Evolutionary conservation across 225 moss, liverwort and hornwort genomes (phyloP), one percentile per base, ranked within the genome.

Genomic region (Lunularia cruciata): DNA sequence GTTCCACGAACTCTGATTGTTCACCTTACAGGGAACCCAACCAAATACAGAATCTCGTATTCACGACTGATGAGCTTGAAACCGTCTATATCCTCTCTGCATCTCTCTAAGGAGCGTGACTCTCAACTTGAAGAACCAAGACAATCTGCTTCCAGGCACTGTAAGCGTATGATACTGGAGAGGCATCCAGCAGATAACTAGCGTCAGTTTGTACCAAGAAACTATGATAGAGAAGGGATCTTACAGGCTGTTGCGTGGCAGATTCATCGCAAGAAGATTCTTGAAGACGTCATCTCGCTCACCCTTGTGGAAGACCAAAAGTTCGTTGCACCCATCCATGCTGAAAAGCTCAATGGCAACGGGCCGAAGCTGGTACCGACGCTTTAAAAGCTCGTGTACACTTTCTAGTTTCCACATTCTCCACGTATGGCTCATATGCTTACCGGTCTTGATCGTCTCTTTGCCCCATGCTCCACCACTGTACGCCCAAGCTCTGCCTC

Each of bases 211-310:
- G n/a, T n/a, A n/a, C n/a, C n/a, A n/a, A n/a, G n/a, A n/a, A n/a
- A n/a, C n/a, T n/a, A n/a, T n/a, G n/a, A n/a, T n/a, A n/a, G n/a
- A n/a, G n/a, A n/a, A 45, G 37, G 69, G 30, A 28, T 34, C 85
- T 83, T 92, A 98, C 98, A 91, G 83, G 90, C 98, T 93, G 73
- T 91, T 93, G 32, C 98, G 86, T 18, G 98, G 98, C 65, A 98
- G 85, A 69, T 91, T 91, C 84, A 93, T 86, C 23, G 98, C 89
- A 55, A 90, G 75, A 13, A 98, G 78, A 78, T 98, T 98, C 75
- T 98, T 98, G 75, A 91, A 93, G 46, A 98, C 93, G 71, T 91
- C 98, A 63, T 98, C 98, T 68, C 98, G 90, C 72, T 98, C 93
- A 54, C 74, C 83, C 77, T 91, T 98, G 67, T 91, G 98, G 66